Conservation (phyloP, 2,329 filamentous ascomycete genomes). For the Zymoseptoria ardabiliae region DNA sequence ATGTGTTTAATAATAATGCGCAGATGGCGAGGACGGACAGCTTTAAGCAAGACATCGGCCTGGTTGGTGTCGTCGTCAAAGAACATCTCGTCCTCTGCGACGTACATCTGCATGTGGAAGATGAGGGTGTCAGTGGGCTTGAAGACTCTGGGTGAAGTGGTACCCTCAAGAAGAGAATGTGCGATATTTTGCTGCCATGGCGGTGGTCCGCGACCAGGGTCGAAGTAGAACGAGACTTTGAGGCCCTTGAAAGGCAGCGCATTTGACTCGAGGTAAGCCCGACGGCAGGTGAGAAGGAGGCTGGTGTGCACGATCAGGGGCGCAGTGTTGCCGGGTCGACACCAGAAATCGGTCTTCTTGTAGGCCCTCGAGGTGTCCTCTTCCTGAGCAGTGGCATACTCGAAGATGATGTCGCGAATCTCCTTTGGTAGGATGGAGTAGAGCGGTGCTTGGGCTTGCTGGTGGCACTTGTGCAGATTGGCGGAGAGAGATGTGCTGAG, state of each 20-base stretch:
- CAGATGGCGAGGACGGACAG: constrained; percentile 5
- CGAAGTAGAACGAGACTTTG: constrained; percentile 27
- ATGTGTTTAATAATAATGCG: constrained; percentile 30
- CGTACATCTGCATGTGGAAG: constrained; percentile 21
- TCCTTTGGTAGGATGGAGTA: constrained; percentile 11
- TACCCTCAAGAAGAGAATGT: background rate
- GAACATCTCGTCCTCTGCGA: constrained; percentile 21
- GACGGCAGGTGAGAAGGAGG: constrained; percentile 31
- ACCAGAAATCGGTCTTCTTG: constrained; percentile 24
- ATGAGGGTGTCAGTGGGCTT: constrained; percentile 14
- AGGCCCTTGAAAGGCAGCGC: constrained; percentile 25
- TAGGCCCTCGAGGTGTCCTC: constrained; percentile 21
- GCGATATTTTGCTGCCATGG: background rate
- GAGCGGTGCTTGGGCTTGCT: constrained; percentile 10
- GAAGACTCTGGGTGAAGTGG: constrained; percentile 7
- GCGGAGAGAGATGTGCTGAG: constrained; percentile 5
- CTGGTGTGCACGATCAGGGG: constrained; percentile 17
- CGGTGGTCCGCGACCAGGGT: constrained; percentile 8
- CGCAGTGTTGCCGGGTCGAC: constrained; percentile 28
- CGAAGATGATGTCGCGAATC: constrained; percentile 29
- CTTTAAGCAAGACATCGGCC: too few species aligned
- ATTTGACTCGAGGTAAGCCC: constrained; percentile 30
- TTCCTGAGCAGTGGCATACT: constrained; percentile 27
- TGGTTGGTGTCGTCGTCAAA: background rate
- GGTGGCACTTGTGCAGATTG: constrained; percentile 7